Evolutionary conservation across 805 yeast genomes (phyloP), one percentile per base, ranked within the genome.

Genomic region (Wickerhamomyces strasburgensis): DNA sequence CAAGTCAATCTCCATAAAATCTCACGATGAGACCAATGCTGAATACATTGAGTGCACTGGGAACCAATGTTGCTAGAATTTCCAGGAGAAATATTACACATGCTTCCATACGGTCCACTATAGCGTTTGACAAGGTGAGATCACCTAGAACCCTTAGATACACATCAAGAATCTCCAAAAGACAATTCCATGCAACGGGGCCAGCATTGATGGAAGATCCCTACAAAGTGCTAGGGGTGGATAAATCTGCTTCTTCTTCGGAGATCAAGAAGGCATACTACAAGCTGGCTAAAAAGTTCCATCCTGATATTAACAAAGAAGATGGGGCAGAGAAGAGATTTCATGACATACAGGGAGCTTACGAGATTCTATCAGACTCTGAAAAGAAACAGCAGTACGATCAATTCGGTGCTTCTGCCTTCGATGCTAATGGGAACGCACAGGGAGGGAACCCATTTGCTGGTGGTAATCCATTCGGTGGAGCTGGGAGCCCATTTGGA

Each of bases 281-380:
- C 59, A 82, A 87, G 54, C 67, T 93, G 46, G 98, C 97, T 13
- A 93, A 93, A 61, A 75, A 90, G 59, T 88, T 69, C 61, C 99
- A 93, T 61, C 99, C 99, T 0, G 99, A 93, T 65, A 85, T 93
- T 31, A 93, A 90, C 61, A 93, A 90, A 61, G 96, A 85, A 46
- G 74, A 76, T 18, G 90, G 75, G 14, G 93, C 98, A 0, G 95
- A 90, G 51, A 76, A 78, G 55, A 79, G 79, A 60, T 93, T 93
- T 65, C 98, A 93, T 55, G 86, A 84, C 52, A 75, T 93, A 47
- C 98, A 90, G 57, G 93, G 84, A 46, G 94, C 97, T 1, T 93
- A 94, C 56, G 99, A 93, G 61, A 76, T 93, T 26, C 68, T 93
- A 54, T 79, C 87, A 31, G 94, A 88, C 58, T 84, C 86, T 37